Evolutionary conservation across 306 rosid genomes (phyloP), one percentile per base, ranked within the genome.

Genomic region (Gastrolobium bilobum): DNA sequence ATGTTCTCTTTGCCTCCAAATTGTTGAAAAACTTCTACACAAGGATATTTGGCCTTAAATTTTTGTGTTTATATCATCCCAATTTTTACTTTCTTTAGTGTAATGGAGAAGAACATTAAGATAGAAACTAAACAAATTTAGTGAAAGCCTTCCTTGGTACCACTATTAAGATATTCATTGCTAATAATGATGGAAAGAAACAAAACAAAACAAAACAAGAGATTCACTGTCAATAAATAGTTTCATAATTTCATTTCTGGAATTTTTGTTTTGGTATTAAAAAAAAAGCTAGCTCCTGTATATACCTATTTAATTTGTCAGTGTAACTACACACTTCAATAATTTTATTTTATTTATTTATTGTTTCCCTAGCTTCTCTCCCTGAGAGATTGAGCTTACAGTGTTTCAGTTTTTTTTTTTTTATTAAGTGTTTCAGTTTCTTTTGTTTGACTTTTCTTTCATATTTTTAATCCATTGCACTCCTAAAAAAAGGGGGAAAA

Each of bases 21-120:
- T 47, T 76, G 38, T 76, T 80, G 7, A 75, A 40, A 57, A 63
- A 4, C 20, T 76, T 76, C 14, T 80, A 15, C 38, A 33, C 76
- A 20, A 40, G 54, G 58, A 44, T 71, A 10, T 50, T 11, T 31
- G 15, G 59, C 4, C 11, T 61, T 70, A 68, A 30, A 68, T 54
- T 38, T 69, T 75, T 15, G 31, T 38, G 42, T 65, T 64, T 11
- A 50, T 72, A 38, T 31, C 30, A 69, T 84, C 37, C 52, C 59
- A 10, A 50, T 14, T 54, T 75, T 60, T 73, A 48, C 48, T 40
- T 58, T 67, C 4, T 35, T 13, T 15, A 8, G 15, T 52, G 51
- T 61, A 53, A 30, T 75, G 29, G 53, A 52, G 46, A 67, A 15
- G 66, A 78, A 43, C 37, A 48, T 63, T 42, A 10, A 35, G 71